These are phyloP conservation scores for Theileria sp. DNA, from an alignment of 169 alveolate species.

Conservation along the genomic window DNA sequence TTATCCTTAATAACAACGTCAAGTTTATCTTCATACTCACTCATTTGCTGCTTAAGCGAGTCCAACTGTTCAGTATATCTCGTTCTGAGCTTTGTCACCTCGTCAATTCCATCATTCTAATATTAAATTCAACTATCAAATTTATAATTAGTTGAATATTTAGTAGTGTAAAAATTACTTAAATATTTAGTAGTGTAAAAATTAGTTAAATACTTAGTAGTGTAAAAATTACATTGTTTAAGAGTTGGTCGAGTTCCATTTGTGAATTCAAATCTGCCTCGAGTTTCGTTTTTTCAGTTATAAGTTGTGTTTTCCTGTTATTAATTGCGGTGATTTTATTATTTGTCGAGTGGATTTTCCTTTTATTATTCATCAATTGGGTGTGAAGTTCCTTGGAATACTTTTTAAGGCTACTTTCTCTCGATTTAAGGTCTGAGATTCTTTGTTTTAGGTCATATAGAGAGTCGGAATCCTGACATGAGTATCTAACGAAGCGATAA, in stretches of 20 bases:
- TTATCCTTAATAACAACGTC: conserved; percentile 25
- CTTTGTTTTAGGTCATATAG: conserved; percentile 29
- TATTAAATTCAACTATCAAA: background rate
- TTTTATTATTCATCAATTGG: conserved; percentile 2
- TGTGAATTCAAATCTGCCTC: conserved; percentile 54
- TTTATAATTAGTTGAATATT: conserved; percentile 5
- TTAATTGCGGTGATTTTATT: conserved; percentile 6
- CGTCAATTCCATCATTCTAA: background rate
- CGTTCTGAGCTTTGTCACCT: background rate
- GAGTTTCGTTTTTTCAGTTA: conserved; percentile 40
- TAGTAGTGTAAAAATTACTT: background rate
- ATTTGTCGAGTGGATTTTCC: background rate
- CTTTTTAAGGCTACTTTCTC: conserved; percentile 20
- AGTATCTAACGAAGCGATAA: conserved; percentile 32
- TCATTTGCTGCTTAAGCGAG: conserved; percentile 23
- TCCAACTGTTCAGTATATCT: conserved; percentile 29
- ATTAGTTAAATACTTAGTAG: background rate
- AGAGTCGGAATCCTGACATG: background rate
- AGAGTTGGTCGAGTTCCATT: conserved; percentile 3
- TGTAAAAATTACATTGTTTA: background rate
- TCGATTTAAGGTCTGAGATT: conserved; percentile 18
- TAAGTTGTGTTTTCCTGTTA: conserved; percentile 23
- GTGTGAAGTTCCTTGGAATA: conserved; percentile 27
- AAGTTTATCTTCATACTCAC: conserved; percentile 16
- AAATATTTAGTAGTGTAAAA: no score